Conservation (phyloP, 139 green algal species). For the Chlamydomonas applanata region DNA sequence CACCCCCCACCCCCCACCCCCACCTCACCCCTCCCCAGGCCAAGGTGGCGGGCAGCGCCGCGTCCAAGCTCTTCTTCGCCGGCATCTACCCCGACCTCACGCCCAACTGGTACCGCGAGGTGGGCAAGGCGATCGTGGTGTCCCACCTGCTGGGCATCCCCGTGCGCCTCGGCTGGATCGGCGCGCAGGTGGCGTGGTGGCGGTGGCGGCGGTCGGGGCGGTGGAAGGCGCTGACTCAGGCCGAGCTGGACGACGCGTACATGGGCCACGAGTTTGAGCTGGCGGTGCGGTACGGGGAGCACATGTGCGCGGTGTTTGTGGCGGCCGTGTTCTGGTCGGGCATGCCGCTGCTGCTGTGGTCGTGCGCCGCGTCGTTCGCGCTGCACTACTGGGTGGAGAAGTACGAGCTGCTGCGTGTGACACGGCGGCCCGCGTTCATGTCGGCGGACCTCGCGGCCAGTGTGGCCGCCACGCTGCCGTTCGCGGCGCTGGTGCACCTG, state of each 20-base stretch:
- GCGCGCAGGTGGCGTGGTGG: background rate
- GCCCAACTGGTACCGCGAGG: conserved; percentile 44
- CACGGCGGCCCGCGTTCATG: background rate
- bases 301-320: conserved; percentile 57
- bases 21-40: too few species aligned
- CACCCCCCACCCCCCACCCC: too few species aligned
- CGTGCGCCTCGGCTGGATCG: background rate
- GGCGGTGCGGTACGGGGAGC: conserved; percentile 39
- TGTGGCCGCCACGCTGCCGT: conserved; percentile 38
- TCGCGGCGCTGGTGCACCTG: conserved; percentile 48
- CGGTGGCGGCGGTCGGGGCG: background rate
- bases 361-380: conserved; percentile 41
- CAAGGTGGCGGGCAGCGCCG: too few species aligned
- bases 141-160: conserved; percentile 26
- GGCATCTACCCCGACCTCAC: conserved; percentile 49
- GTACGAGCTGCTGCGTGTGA: conserved; percentile 53
- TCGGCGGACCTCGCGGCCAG: conserved; percentile 29
- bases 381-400: conserved; percentile 51
- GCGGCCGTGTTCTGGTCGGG: conserved; percentile 38
- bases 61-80: conserved; percentile 16
- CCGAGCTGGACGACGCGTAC: conserved; percentile 4
- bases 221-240: conserved; percentile 8
- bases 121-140: conserved; percentile 40
- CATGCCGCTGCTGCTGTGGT: conserved; percentile 48
- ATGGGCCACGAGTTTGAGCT: conserved; percentile 14